Base-by-base conservation (phyloP, 768 basidiomycete species). In the Russula olivacea region DNA sequence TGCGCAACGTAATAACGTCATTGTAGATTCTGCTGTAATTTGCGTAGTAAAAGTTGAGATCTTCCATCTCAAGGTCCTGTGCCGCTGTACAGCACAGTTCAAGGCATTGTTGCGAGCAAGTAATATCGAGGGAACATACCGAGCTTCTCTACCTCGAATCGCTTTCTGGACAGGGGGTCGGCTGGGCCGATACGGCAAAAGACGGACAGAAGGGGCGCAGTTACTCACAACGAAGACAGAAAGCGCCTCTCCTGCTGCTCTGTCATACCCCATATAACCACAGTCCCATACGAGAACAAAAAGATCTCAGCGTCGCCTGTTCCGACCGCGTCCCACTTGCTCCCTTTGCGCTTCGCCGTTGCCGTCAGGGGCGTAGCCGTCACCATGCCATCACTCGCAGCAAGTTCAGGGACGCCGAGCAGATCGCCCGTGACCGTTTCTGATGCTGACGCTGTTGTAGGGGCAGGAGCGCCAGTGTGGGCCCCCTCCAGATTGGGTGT, bases 11-110 rank as follows among this genome's bases (percentile, higher is more conserved):
- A 63, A 98, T 97, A 47, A 98, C 95, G 75, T 98, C 95, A 76
- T 98, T 98, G 75, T 95, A 98, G 71, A 97, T 97, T 70, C 95
- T 85, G 72, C 93, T 95, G 72, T 98, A 98, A 70, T 94, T 93
- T 8, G 95, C 95, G 71, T 95, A 95, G 71, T 98, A 98, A 74
- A 87, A 97, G 75, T 96, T 96, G 38, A 98, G 77, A 71, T 98
- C 95, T 78, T 98, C 95, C 90, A 92, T 94, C 74, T 98, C 94
- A 30, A 94, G 79, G 66, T 89, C 88, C 36, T 95, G 89, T n/a
- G 88, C 79, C 40, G 87, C 92, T 93, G 65, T n/a, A 58, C 50
- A 59, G 30, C 36, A 63, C 21, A 7, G 28, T 43, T 58, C 62
- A 49, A n/a, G 32, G 36, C 7, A 38, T 4, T 34, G 30, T 25